These are phyloP conservation scores for Leccinum ponderosum DNA, from an alignment of 1,284 basidiomycete species.

Conservation along the genomic window DNA sequence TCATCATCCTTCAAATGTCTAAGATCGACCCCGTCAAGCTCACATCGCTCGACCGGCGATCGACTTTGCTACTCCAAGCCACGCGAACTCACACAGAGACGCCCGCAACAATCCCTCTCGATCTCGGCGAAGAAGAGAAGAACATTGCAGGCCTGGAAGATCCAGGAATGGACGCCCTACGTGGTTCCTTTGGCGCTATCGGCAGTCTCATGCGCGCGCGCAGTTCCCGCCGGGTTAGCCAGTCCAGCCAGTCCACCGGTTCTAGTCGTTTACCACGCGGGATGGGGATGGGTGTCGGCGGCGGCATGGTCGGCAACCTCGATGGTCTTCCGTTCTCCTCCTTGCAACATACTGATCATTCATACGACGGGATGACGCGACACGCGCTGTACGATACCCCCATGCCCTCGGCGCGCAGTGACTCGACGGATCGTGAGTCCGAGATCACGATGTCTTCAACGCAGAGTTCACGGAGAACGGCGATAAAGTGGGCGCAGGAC, in stretches of 20 bases:
- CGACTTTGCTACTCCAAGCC: conserved; percentile 83
- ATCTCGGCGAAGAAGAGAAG: conserved; percentile 50
- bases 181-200: conserved; percentile 87
- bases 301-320: conserved; percentile 29
- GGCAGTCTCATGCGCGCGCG: conserved; percentile 89
- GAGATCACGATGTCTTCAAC: conserved; percentile 25
- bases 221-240: conserved; percentile 62
- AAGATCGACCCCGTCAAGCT: conserved; percentile 84
- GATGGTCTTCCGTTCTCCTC: conserved; percentile 26
- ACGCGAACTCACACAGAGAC: conserved; percentile 63
- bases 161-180: conserved; percentile 85
- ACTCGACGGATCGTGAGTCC: conserved; percentile 28
- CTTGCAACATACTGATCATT: conserved; percentile 28
- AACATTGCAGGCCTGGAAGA: conserved; percentile 57
- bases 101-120: conserved; percentile 26
- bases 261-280: conserved; percentile 29
- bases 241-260: conserved; percentile 44
- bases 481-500: conserved; percentile 73
- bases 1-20: conserved; percentile 95
- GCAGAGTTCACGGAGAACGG: conserved; percentile 49
- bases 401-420: conserved; percentile 41
- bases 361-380: conserved; percentile 53
- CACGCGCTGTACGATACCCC: conserved; percentile 83
- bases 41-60: conserved; percentile 73
- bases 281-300: conserved; percentile 21